Evolutionary conservation across 2,329 filamentous ascomycete genomes (phyloP).

Genomic region (Paracorniculantispora psalliotae): DNA sequence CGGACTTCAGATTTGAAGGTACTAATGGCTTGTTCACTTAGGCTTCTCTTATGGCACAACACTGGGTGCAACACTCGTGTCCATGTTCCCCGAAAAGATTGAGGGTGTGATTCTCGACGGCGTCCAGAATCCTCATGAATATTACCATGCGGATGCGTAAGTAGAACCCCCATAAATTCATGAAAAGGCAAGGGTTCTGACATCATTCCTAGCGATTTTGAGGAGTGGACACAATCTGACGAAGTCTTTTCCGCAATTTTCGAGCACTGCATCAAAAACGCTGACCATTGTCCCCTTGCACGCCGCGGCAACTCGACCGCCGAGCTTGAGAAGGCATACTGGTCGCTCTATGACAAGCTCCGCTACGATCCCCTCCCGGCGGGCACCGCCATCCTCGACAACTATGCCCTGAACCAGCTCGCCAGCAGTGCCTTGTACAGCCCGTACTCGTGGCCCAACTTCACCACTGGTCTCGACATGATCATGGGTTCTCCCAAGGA

Average conservation of each 20-base stretch:
- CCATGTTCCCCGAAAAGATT: constrained; percentile 38
- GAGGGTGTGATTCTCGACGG: constrained; percentile 35
- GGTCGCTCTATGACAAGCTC: constrained; percentile 23
- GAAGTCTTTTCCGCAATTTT: constrained; percentile 26
- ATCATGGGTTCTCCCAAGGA: constrained; percentile 9
- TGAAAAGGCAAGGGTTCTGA: neutral
- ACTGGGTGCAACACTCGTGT: constrained; percentile 33
- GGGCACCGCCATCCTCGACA: constrained; percentile 21
- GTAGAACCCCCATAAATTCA: neutral
- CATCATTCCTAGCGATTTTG: constrained; percentile 17
- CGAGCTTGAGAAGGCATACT: constrained; percentile 32
- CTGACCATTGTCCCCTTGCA: constrained; percentile 25
- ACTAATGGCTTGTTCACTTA: neutral
- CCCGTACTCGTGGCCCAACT: constrained; percentile 17
- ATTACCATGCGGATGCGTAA: constrained; percentile 24
- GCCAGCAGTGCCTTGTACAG: constrained; percentile 20
- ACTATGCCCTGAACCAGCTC: constrained; percentile 19
- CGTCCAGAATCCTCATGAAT: constrained; percentile 28
- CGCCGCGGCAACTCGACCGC: constrained; percentile 24
- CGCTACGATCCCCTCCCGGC: constrained; percentile 24
- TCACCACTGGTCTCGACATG: constrained; percentile 15
- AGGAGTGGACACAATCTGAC: constrained; percentile 24
- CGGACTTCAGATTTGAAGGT: neutral
- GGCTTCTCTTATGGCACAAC: constrained; percentile 35
- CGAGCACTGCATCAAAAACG: constrained; percentile 22